Conservation (phyloP, 257 asterid species). For the Scutellaria barbata region DNA sequence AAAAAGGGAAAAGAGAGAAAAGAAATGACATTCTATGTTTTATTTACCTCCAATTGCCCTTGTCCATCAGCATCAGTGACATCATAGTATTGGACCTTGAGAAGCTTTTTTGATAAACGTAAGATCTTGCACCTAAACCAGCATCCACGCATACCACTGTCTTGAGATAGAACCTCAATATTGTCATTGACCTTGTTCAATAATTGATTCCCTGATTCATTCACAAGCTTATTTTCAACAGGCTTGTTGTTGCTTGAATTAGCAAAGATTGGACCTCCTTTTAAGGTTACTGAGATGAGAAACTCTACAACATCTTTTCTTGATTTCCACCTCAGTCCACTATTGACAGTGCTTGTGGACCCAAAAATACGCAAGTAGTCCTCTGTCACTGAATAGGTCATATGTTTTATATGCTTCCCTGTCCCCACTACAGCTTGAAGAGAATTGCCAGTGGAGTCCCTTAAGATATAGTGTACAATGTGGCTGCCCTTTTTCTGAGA, state of each 20-base stretch:
- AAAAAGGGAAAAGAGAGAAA: too few species aligned
- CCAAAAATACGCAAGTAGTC: conserved; percentile 50
- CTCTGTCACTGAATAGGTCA: conserved; percentile 39
- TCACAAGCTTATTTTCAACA: not conserved
- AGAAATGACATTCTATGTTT: conserved; percentile 15
- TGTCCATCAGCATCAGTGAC: conserved; percentile 38
- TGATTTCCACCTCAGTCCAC: conserved; percentile 48
- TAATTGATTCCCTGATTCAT: conserved; percentile 26
- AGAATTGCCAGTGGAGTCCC: conserved; percentile 37
- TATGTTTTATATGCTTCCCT: conserved; percentile 45
- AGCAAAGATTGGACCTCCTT: conserved; percentile 39
- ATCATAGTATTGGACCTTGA: conserved; percentile 59
- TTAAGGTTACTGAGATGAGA: conserved; percentile 43
- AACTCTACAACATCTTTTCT: conserved; percentile 45
- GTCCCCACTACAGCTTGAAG: conserved; percentile 55
- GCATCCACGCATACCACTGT: conserved; percentile 68
- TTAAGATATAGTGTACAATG: conserved; percentile 45
- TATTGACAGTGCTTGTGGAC: conserved; percentile 31
- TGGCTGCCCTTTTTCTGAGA: conserved; percentile 41
- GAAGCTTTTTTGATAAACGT: conserved; percentile 30
- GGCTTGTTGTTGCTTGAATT: conserved; percentile 38
- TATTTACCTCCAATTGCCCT: conserved; percentile 58
- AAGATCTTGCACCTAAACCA: conserved; percentile 70
- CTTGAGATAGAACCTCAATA: conserved; percentile 66
- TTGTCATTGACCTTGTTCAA: conserved; percentile 32